Percentiles rank a stretch among this genome's conserved stretches.
Evolutionary conservation across 768 basidiomycete species (phyloP).

Genomic region (Leccinum olivaceopallidum): DNA sequence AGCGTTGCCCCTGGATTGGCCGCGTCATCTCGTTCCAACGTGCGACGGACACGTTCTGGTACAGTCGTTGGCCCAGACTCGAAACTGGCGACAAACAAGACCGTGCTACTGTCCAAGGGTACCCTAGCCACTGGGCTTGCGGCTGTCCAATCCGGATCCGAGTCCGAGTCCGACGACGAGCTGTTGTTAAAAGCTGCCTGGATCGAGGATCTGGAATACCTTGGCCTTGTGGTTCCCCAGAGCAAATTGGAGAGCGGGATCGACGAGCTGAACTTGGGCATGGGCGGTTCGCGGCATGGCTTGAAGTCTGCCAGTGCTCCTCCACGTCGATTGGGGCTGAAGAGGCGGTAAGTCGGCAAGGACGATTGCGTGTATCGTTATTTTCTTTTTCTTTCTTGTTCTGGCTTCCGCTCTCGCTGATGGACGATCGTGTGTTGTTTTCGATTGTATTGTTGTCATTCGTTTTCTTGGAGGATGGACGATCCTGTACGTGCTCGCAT

Average conservation of each 20-base stretch:
- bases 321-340: conserved; percentile 11
- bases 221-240: conserved; percentile 16
- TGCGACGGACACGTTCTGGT: conserved; percentile 49
- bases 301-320: conserved; percentile 5
- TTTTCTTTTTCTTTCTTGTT: not conserved
- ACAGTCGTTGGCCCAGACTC: conserved; percentile 41
- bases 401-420: not conserved
- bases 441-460: conserved; percentile 1
- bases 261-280: conserved; percentile 34
- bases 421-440: not conserved
- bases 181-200: conserved; percentile 22
- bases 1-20: not conserved
- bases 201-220: conserved; percentile 24
- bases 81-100: conserved; percentile 16
- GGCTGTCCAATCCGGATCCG: conserved; percentile 8
- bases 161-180: conserved; percentile 28
- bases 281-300: conserved; percentile 17
- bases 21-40: conserved; percentile 11
- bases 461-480: conserved; percentile 11
- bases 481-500: conserved; percentile 1
- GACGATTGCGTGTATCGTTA: not conserved
- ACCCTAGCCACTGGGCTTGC: not conserved
- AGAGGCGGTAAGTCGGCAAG: conserved; percentile 10
- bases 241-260: conserved; percentile 1
- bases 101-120: not conserved